Base-by-base conservation (phyloP, 2,329 filamentous ascomycete species). In the Penicillium fuscoglaucum region DNA sequence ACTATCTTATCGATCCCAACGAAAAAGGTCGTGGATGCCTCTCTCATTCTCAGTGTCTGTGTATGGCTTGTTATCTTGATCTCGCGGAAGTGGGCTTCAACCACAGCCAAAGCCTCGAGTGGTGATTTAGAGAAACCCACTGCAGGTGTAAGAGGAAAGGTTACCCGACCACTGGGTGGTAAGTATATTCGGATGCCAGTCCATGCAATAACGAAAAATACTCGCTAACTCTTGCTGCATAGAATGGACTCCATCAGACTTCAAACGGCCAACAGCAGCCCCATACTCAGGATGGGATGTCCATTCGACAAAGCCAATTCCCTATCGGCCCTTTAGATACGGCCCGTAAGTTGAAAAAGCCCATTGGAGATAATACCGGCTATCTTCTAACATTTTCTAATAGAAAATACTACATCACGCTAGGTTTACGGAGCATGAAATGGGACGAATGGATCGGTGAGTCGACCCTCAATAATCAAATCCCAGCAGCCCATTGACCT, bases 291-390 rank as follows among this genome's bases (percentile, higher is more conserved):
- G 84, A 70, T 93, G 90, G 88, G 85, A 87, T 44, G 72, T 92
- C 37, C 79, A 83, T 26, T 76, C 78, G n/a, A 90, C 88, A 1
- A 87, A 88, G 59, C 90, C 90, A 0, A 82, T 91, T 0, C 88
- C 89, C 0, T 93, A 93, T 74, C 84, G 90, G 6, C 89, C 90
- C 0, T 93, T 93, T 73, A 84, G 88, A 66, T 85, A 91, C 71
- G 90, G 90, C 0, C 89, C 89, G 71, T 78, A 70, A 72, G 73
- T 75, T 13, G 19, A 24, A 40, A 10, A 21, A 8, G 6, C 7
- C 50, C 60, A 52, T 47, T 39, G 1, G 6, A 29, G 3, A 21
- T 24, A 24, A 2, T 35, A 1, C 15, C 19, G 13, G 6, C 5
- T 7, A 6, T 39, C 41, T 40, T 31, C 33, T 61, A 9, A 58